Evolutionary conservation across 1,139 yeast genomes (phyloP), one percentile per base, ranked within the genome.

Genomic region (Yamadazyma membranifaciens): DNA sequence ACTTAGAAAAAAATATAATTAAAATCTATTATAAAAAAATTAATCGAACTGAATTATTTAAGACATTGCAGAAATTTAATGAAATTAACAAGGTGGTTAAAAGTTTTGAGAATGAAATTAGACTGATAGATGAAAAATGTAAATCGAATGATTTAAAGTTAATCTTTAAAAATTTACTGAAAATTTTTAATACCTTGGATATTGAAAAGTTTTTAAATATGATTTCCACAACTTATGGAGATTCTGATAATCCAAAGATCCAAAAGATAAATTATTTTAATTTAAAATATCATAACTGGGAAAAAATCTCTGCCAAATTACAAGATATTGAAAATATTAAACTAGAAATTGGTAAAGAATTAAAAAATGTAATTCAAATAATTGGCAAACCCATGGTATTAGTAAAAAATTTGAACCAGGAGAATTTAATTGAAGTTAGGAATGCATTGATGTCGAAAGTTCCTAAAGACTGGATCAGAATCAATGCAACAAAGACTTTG

Each of bases 391-490:
- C 91, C 0, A 69, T 76, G 36, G 56, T 85, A 39, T 67, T 74
- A 22, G 67, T 72, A 9, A 74, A 82, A 13, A 79, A 78, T 39
- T 72, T 76, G 38, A 81, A 80, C 42, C 86, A 82, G 31, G 81
- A 87, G 1, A 83, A 83, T 52, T 63, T 89, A 31, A 73, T 92
- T 16, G 96, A 89, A 54, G 81, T 91, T 0, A 64, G 87, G 37
- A 81, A 82, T 47, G 78, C 63, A 37, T 59, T 77, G 37, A 69
- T 76, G 4, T 76, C 75, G 38, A 61, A 64, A 2, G 62, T 89
- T 1, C 97, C 98, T 0, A 50, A 63, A 1, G 80, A 78, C 43
- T 92, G 97, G 95, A 64, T 83, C 9, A 81, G 87, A 49, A 76
- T 85, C 30, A 84, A 78, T 51, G 83, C 85, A 6, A 87, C 96